Conservation (phyloP, 441 rosid species). For the Gossypium davidsonii region DNA sequence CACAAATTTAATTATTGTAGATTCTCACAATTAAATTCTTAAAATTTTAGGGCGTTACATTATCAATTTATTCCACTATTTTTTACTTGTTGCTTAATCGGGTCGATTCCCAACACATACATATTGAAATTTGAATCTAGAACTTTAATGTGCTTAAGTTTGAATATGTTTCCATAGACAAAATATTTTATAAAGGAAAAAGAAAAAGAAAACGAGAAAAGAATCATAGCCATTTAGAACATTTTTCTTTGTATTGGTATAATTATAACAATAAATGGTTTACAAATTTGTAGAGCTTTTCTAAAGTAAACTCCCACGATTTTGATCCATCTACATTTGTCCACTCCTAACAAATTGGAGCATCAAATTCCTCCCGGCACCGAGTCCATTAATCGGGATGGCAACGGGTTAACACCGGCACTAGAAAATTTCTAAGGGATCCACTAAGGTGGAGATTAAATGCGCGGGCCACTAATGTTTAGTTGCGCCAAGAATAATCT, state of each 20-base stretch:
- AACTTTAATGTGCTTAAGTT: too few species aligned
- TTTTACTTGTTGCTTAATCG: too few species aligned
- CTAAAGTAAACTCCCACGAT: conserved; percentile 1
- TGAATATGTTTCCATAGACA: too few species aligned
- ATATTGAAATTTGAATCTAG: too few species aligned
- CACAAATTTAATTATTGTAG: too few species aligned
- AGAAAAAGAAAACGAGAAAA: too few species aligned
- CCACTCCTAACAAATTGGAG: not conserved
- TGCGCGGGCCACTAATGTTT: not conserved
- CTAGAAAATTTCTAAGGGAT: not conserved
- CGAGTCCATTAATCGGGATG: not conserved
- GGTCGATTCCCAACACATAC: too few species aligned
- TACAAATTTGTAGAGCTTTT: not conserved
- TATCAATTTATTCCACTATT: too few species aligned
- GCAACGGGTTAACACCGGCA: not conserved
- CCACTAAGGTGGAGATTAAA: not conserved
- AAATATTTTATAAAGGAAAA: too few species aligned
- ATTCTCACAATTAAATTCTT: too few species aligned
- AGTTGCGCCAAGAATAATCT: not conserved
- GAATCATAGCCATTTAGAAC: too few species aligned
- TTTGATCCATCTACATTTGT: conserved; percentile 6
- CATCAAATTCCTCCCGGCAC: not conserved
- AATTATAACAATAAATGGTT: not conserved
- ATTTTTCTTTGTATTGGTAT: not conserved
- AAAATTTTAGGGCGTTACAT: too few species aligned